Evolutionary conservation across 2,329 filamentous ascomycete genomes (phyloP).

Genomic region (Escovopsis sp.): DNA sequence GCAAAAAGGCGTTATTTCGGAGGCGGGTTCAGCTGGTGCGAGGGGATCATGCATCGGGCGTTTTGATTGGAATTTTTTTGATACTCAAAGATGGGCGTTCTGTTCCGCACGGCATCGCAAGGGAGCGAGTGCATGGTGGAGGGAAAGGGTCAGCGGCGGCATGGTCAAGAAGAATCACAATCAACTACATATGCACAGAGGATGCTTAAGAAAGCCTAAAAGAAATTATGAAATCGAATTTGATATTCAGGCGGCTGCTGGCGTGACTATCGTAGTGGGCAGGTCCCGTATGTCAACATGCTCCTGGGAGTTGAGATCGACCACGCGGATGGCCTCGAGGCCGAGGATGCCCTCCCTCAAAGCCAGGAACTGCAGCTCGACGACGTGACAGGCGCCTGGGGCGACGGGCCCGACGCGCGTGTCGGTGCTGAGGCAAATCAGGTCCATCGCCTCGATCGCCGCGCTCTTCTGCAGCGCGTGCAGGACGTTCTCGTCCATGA

Average conservation of each 20-base stretch:
- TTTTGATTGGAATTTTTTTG: too few species aligned
- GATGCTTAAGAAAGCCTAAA: too few species aligned
- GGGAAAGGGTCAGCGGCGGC: neutral
- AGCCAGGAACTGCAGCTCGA: slow-evolving; percentile 58
- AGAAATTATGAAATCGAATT: neutral
- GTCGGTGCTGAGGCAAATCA: slow-evolving; percentile 64
- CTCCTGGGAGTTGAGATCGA: slow-evolving; percentile 61
- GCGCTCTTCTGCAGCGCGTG: slow-evolving; percentile 57
- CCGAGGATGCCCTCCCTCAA: slow-evolving; percentile 50
- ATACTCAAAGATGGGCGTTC: too few species aligned
- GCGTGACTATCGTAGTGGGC: slow-evolving; percentile 48
- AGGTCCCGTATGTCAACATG: slow-evolving; percentile 64
- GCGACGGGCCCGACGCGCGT: slow-evolving; percentile 58
- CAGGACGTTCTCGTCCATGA: slow-evolving; percentile 57
- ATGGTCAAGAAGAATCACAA: neutral
- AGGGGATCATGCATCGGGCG: too few species aligned
- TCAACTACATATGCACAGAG: too few species aligned
- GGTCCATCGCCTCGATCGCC: slow-evolving; percentile 46
- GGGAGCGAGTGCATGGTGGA: too few species aligned
- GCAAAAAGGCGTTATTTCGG: too few species aligned
- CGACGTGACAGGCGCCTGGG: slow-evolving; percentile 58
- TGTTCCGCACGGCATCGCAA: too few species aligned
- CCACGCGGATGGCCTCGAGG: slow-evolving; percentile 58
- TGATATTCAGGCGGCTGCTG: slow-evolving; percentile 12
- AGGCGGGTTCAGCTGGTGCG: too few species aligned